Evolutionary conservation across 176 grass and related monocot genomes (phyloP).

Genomic region (Eragrostis nindensis): DNA sequence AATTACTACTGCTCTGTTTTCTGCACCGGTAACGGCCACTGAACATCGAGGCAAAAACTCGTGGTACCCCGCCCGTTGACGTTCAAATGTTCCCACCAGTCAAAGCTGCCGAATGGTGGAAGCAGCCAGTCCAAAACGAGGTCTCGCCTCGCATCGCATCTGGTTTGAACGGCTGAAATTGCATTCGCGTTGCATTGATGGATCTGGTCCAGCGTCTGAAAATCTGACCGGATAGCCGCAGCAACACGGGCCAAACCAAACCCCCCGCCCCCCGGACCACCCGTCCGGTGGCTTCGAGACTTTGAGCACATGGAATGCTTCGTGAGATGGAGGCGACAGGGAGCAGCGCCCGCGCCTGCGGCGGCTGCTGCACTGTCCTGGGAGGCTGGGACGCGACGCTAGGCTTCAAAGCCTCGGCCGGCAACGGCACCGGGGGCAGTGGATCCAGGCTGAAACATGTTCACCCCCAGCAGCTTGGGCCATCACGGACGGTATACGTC

Average conservation of each 20-base stretch:
- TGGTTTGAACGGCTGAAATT: not conserved
- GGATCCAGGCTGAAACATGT: not conserved
- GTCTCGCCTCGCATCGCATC: not conserved
- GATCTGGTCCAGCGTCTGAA: not conserved
- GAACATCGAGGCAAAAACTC: not conserved
- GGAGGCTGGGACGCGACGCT: not conserved
- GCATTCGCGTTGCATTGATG: not conserved
- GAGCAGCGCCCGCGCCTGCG: not conserved
- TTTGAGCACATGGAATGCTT: constrained; percentile 21
- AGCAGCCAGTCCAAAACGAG: not conserved
- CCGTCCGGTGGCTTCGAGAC: not conserved
- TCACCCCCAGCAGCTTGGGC: no score
- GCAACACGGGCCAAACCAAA: not conserved
- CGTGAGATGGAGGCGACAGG: not conserved
- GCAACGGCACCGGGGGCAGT: not conserved
- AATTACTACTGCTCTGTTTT: not conserved
- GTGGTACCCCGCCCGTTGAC: not conserved
- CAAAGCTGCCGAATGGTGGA: not conserved
- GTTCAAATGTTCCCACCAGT: no score
- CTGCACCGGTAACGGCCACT: not conserved
- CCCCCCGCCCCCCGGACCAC: constrained; percentile 3
- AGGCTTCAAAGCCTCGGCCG: not conserved
- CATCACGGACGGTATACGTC: no score
- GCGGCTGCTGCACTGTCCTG: not conserved
- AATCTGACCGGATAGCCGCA: not conserved